These are phyloP conservation scores for Pythium folliculosum DNA, from an alignment of 352 stramenopile genomes.

Conservation along the genomic window DNA sequence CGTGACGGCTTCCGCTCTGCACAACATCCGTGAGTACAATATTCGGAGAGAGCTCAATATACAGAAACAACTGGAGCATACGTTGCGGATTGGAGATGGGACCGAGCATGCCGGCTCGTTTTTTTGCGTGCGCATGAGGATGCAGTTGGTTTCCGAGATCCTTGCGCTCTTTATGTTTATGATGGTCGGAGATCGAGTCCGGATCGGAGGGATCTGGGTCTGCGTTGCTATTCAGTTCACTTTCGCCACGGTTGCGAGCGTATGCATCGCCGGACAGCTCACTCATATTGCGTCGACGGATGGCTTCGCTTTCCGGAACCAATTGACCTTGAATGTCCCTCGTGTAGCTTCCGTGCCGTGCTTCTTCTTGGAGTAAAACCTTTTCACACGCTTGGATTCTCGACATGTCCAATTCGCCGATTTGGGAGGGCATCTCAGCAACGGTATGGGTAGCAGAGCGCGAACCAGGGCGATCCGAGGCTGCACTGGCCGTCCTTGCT, in stretches of 20 bases:
- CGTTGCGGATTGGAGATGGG: constrained; percentile 62
- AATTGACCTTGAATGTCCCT: constrained; percentile 70
- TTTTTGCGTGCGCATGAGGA: constrained; percentile 44
- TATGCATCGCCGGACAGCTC: constrained; percentile 59
- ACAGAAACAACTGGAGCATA: constrained; percentile 11
- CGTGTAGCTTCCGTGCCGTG: constrained; percentile 55
- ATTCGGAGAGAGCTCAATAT: not conserved
- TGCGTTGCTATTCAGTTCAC: not conserved
- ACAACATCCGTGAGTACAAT: not conserved
- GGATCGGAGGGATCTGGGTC: not conserved
- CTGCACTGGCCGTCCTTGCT: constrained; percentile 14
- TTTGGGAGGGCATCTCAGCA: constrained; percentile 52
- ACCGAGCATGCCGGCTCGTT: constrained; percentile 66
- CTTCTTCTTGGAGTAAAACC: constrained; percentile 76
- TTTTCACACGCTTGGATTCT: constrained; percentile 70
- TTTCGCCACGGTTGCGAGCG: not conserved
- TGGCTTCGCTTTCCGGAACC: constrained; percentile 64
- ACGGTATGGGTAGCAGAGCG: constrained; percentile 14
- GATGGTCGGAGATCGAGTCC: not conserved
- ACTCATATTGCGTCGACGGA: constrained; percentile 55
- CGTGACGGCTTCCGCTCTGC: constrained; percentile 32
- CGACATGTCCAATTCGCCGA: constrained; percentile 85
- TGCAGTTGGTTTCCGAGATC: not conserved
- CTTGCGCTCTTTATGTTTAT: not conserved
- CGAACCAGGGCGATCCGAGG: not conserved